These are phyloP conservation scores for Apium graveolens DNA, from an alignment of 129 eudicot species.

Conservation along the genomic window DNA sequence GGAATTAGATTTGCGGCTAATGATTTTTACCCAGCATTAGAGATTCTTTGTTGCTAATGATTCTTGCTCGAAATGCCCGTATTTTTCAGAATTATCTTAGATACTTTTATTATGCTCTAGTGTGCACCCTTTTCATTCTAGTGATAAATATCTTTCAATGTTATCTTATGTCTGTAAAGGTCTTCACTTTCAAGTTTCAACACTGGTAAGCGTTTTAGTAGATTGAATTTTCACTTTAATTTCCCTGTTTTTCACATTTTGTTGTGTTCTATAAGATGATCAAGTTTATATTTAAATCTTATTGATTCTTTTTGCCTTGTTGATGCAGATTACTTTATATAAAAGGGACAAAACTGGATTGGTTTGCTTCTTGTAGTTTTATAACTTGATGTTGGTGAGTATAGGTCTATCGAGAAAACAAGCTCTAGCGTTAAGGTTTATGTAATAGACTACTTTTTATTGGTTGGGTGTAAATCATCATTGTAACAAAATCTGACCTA, in stretches of 20 bases:
- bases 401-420: constrained; percentile 1
- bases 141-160: not conserved
- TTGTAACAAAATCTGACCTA: not conserved
- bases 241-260: not conserved
- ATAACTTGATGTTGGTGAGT: not conserved
- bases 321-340: constrained; percentile 25
- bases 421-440: not conserved
- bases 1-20: not conserved
- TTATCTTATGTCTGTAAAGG: not conserved
- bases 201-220: not conserved
- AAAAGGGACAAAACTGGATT: not conserved
- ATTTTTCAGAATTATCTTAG: not conserved
- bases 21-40: not conserved
- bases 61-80: not conserved
- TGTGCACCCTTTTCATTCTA: not conserved
- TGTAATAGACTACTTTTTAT: not conserved
- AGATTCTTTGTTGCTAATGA: constrained; percentile 5
- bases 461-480: not conserved
- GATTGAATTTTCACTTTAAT: not conserved
- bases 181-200: not conserved
- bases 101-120: not conserved
- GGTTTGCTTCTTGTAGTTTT: constrained; percentile 5
- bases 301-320: not conserved
- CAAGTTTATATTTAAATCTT: not conserved
- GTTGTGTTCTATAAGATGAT: not conserved